Conservation (phyloP, 805 yeast species). For the Yamadazyma endophytica region DNA sequence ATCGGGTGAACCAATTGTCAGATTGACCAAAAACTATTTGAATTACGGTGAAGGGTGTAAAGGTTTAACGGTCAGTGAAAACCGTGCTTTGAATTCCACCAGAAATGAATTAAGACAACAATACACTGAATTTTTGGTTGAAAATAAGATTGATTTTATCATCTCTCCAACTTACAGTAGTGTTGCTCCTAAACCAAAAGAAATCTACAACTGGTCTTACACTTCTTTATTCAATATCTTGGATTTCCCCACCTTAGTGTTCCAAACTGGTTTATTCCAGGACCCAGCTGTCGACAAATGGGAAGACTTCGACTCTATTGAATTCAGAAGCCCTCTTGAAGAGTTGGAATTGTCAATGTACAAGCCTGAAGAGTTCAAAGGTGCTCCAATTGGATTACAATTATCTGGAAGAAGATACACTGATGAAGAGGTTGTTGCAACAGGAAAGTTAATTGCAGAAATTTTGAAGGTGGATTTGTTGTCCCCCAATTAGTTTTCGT, state of each 20-base stretch:
- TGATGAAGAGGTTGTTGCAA: constrained; percentile 55
- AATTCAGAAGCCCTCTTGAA: constrained; percentile 44
- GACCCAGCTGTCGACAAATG: constrained; percentile 52
- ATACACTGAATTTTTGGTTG: constrained; percentile 49
- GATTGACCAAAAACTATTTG: constrained; percentile 59
- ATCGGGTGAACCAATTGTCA: constrained; percentile 68
- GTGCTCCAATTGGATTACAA: constrained; percentile 55
- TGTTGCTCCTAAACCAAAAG: constrained; percentile 63
- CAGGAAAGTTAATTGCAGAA: constrained; percentile 35
- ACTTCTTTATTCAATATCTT: constrained; percentile 69
- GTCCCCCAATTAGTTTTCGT: no score
- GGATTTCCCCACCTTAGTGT: constrained; percentile 63
- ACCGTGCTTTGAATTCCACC: constrained; percentile 47
- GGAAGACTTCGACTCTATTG: constrained; percentile 32
- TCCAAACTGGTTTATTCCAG: constrained; percentile 59
- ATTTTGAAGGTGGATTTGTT: no score
- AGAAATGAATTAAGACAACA: constrained; percentile 59
- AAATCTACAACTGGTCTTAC: constrained; percentile 74
- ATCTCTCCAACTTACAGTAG: constrained; percentile 65
- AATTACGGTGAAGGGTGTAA: constrained; percentile 55
- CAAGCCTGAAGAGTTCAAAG: constrained; percentile 42
- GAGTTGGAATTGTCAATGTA: constrained; percentile 45
- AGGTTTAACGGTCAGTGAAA: constrained; percentile 43
- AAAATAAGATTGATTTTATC: constrained; percentile 58
- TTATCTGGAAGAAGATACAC: constrained; percentile 49